Evolutionary conservation across 768 basidiomycete species (phyloP).

Genomic region (Lanmaoa pseudosensibilis): DNA sequence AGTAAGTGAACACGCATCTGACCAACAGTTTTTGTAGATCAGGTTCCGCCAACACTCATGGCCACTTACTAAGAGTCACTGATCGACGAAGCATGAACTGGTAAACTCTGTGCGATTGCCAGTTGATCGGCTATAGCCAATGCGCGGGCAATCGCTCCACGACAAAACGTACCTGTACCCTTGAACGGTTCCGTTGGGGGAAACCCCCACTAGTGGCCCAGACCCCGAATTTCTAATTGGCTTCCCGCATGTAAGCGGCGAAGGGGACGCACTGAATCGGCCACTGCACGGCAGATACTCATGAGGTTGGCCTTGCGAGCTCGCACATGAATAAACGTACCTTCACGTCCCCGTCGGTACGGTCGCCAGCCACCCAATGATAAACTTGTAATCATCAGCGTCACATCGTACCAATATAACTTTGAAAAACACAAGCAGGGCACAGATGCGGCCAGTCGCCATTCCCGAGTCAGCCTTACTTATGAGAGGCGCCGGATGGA

Average conservation of each 20-base stretch:
- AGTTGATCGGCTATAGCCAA: background rate
- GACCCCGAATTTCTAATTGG: background rate
- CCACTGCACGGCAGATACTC: background rate
- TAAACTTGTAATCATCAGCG: background rate
- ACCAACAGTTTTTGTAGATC: slow-evolving; percentile 8
- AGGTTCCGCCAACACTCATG: background rate
- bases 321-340: slow-evolving; percentile 1
- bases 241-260: background rate
- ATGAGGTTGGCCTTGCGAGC: background rate
- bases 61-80: background rate
- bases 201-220: background rate
- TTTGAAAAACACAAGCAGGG: background rate
- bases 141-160: slow-evolving; percentile 14
- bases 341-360: background rate
- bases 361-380: background rate
- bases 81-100: background rate
- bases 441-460: background rate
- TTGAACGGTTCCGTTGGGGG: background rate
- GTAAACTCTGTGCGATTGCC: background rate
- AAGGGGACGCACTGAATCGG: background rate
- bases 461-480: background rate
- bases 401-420: background rate
- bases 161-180: background rate
- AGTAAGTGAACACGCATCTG: background rate
- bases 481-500: background rate